Conservation (phyloP, 2,329 filamentous ascomycete species). For the Alternaria infectoria region DNA sequence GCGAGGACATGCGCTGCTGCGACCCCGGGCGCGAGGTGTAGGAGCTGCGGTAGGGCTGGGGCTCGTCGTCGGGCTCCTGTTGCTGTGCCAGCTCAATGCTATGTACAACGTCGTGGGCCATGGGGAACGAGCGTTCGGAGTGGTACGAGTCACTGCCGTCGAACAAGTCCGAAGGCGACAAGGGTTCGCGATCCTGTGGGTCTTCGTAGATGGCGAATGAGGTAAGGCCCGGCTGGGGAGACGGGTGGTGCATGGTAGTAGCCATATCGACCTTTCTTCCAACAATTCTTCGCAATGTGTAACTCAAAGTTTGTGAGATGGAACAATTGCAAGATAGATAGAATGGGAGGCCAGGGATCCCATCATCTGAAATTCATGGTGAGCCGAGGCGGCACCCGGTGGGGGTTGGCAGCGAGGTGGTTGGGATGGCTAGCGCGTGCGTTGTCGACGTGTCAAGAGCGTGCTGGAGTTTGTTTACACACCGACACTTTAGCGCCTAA, state of each 20-base stretch:
- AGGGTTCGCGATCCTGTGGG: conserved; percentile 35
- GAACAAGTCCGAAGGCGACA: conserved; percentile 40
- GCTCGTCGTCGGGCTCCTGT: conserved; percentile 23
- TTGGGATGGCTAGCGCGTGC: conserved; percentile 20
- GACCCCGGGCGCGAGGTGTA: conserved; percentile 39
- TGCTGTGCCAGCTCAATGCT: conserved; percentile 39
- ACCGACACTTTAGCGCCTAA: conserved; percentile 23
- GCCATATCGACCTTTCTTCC: conserved; percentile 21
- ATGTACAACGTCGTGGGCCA: conserved; percentile 35
- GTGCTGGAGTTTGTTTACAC: conserved; percentile 26
- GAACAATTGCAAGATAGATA: background rate
- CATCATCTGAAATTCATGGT: conserved; percentile 9
- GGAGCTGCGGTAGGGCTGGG: conserved; percentile 39
- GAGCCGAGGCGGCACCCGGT: background rate
- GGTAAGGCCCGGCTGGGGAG: conserved; percentile 34
- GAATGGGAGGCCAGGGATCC: conserved; percentile 13
- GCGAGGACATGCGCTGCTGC: conserved; percentile 36
- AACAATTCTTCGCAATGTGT: conserved; percentile 14
- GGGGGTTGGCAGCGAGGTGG: background rate
- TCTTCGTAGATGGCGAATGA: conserved; percentile 46
- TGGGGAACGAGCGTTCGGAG: conserved; percentile 37
- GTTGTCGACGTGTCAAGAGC: conserved; percentile 24
- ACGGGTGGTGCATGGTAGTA: conserved; percentile 41
- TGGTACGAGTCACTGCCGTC: conserved; percentile 43
- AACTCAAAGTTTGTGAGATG: conserved; percentile 22